phyloP scores from a whole-genome alignment of 768 basidiomycete genomes.

The Lentinula lateritia region DNA sequence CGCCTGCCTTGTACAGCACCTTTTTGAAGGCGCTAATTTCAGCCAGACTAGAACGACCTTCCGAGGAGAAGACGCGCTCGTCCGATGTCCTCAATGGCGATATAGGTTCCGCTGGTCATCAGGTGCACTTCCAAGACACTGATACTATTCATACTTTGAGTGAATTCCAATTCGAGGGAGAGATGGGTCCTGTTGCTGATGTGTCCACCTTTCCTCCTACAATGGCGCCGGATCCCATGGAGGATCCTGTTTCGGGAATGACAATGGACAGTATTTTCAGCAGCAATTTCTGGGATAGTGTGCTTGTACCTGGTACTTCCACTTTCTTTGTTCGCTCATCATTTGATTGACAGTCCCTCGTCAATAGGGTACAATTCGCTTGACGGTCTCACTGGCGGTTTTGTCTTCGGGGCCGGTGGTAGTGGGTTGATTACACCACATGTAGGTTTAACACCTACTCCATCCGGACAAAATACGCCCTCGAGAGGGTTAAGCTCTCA shows the following conservation, averaged over 20 bases:
- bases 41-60: constrained; percentile 32
- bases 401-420: constrained; percentile 79
- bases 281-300: constrained; percentile 81
- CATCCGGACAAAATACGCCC: constrained; percentile 52
- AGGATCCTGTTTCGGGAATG: constrained; percentile 39
- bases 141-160: constrained; percentile 29
- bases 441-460: constrained; percentile 51
- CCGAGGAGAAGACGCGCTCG: neutral
- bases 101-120: neutral
- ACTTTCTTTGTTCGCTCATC: neutral
- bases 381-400: constrained; percentile 81
- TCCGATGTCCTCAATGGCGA: neutral
- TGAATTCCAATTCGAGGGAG: constrained; percentile 70
- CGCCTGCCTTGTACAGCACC: constrained; percentile 83
- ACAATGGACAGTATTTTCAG: constrained; percentile 83
- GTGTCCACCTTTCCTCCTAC: constrained; percentile 86
- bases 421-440: constrained; percentile 80
- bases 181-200: constrained; percentile 82
- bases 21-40: constrained; percentile 78
- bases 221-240: constrained; percentile 53
- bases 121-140: neutral
- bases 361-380: constrained; percentile 69
- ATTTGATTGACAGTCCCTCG: neutral
- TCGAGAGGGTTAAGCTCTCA: constrained; percentile 16
- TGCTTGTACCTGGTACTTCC: constrained; percentile 65